Evolutionary conservation across 176 grass and related monocot species (phyloP), one percentile per base, ranked within the genome.

Genomic region (Panicum miliaceum): DNA sequence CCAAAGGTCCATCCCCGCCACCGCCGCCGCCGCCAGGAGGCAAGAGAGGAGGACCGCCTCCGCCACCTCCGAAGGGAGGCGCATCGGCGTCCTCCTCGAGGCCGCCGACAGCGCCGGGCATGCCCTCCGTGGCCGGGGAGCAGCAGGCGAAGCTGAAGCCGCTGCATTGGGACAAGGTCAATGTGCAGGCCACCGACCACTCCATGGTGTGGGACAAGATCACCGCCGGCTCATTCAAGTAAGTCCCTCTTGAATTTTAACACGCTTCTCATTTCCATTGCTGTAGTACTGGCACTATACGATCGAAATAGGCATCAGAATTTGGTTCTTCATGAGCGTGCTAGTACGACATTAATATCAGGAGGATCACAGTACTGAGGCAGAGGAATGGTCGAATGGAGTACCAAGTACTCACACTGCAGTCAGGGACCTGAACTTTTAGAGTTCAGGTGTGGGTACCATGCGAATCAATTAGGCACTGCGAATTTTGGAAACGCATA

Each of bases 121-220:
- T 41, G 19, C 52, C 88, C 0, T 75, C 60, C 11, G 74, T 84
- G 32, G 52, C 86, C 19, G 79, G 38, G 9, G 73, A 86, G 76
- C 81, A 69, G 73, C 67, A 66, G 77, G 90, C 92, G 43, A 95
- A 91, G 79, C 82, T 98, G 57, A 98, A 98, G 87, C 96, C 96
- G 9, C 76, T 98, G 70, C 93, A 98, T 72, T 98, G 96, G 96
- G 96, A 98, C 70, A 94, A 95, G 84, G 66, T 94, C 77, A 98
- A 94, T 75, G 87, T 84, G 74, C 78, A 64, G 38, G 67, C 90
- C 79, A 80, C 88, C 32, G 89, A 95, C 51, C 96, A 96, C n/a
- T 99, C 96, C 80, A 96, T 99, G 96, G 96, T 99, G 61, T 99
- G 96, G 96, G 93, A 96, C 86, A 90, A 92, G 74, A 91, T 99